Base-by-base conservation (phyloP, 768 basidiomycete genomes). In the Kwoniella dejecticola region DNA sequence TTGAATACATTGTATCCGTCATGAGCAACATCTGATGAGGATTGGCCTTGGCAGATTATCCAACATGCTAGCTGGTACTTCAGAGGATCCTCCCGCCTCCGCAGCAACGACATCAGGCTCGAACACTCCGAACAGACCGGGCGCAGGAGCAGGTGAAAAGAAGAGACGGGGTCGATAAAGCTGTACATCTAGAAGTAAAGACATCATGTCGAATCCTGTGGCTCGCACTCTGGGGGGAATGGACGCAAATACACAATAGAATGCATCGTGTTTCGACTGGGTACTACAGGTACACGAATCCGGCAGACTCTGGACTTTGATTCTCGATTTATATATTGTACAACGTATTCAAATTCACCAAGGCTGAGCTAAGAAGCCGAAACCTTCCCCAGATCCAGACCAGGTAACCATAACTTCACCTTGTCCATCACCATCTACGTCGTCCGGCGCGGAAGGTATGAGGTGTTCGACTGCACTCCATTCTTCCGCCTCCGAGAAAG, bases 321-420 rank as follows among this genome's bases (percentile, higher is more conserved):
- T n/a, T n/a, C n/a, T n/a, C n/a, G 46, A 53, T 12, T 41, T 46
- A 40, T 63, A 47, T 33, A 42, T 19, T 31, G 19, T 15, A 33
- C 29, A 30, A 33, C 33, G 21, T 33, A 42, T 33, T 33, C 45
- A 50, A 40, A 48, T 26, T 26, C 52, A 71, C 70, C 70, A 69
- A 21, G 70, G 60, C 44, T 72, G 65, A 27, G 64, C 64, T 33
- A 62, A 44, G 21, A 72, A 63, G 0, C 70, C 70, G 40, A 72
- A 69, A n/a, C 70, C 70, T 50, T 69, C 52, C 2, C 65, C 67
- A 13, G 59, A 61, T 10, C 70, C 70, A 27, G 64, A 44, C 70
- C 70, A 71, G 6, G 58, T 55, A 21, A 59, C 58, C 31, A 47
- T 57, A 19, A 33, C 38, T 52, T 49, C 55, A 36, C 31, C 52